phyloP scores from a whole-genome alignment of 2,329 filamentous ascomycete genomes.

The Nannizziopsis barbatae region DNA sequence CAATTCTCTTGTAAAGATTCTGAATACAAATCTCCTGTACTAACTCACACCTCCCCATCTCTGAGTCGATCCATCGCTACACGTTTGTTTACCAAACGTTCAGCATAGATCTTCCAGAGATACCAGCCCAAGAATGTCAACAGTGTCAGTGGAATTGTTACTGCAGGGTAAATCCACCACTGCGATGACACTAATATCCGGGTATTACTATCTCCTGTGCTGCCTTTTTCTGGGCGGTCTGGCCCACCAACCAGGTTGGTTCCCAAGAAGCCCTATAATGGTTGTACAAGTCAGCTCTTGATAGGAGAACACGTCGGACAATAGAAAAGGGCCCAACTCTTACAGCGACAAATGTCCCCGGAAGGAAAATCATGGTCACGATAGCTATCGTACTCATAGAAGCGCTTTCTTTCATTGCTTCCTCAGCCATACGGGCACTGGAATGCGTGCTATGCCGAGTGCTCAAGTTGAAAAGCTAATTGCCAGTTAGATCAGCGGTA shows the following conservation, averaged over 20 bases:
- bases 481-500: neutral
- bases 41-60: conserved; percentile 1
- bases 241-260: conserved; percentile 10
- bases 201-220: neutral
- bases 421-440: conserved; percentile 13
- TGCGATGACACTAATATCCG: conserved; percentile 9
- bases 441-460: conserved; percentile 9
- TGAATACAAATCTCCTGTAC: too few species aligned
- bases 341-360: conserved; percentile 32
- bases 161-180: conserved; percentile 15
- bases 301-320: neutral
- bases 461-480: conserved; percentile 11
- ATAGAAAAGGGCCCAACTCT: neutral
- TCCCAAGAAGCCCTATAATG: conserved; percentile 9
- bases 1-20: too few species aligned
- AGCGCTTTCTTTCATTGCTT: conserved; percentile 24
- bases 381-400: conserved; percentile 33
- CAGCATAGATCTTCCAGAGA: conserved; percentile 11
- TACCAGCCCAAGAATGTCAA: conserved; percentile 11
- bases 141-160: conserved; percentile 15
- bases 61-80: neutral
- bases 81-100: conserved; percentile 10
- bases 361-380: conserved; percentile 34
- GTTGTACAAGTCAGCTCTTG: neutral
- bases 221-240: neutral